Evolutionary conservation across 805 yeast species (phyloP).

Genomic region (Wickerhamiella shivajii): DNA sequence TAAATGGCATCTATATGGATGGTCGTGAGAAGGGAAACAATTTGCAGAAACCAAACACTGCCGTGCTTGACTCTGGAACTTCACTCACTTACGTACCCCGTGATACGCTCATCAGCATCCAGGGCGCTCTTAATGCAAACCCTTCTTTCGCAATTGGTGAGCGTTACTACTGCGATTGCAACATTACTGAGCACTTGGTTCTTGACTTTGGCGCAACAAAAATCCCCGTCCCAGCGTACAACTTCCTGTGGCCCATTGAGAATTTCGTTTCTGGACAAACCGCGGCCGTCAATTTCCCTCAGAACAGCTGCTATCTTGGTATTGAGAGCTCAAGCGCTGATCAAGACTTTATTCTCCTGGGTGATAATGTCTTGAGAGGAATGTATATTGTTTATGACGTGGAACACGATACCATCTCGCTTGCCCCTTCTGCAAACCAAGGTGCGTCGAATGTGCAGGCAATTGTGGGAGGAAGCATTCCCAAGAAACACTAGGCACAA

Average conservation of each 20-base stretch:
- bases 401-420: constrained; percentile 38
- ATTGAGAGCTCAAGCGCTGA: constrained; percentile 18
- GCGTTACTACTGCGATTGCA: constrained; percentile 27
- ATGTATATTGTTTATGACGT: constrained; percentile 52
- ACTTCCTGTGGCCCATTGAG: constrained; percentile 26
- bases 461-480: constrained; percentile 17
- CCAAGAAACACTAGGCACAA: constrained; percentile 1
- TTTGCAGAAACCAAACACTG: constrained; percentile 21
- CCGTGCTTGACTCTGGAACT: constrained; percentile 42
- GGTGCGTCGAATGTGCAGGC: constrained; percentile 19
- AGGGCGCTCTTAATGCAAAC: constrained; percentile 26
- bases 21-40: constrained; percentile 18
- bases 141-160: constrained; percentile 25
- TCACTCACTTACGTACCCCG: constrained; percentile 36
- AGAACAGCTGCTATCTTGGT: constrained; percentile 25
- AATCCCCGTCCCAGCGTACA: constrained; percentile 23
- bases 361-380: constrained; percentile 45
- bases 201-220: constrained; percentile 22
- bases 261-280: constrained; percentile 19
- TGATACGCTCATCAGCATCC: constrained; percentile 23
- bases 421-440: constrained; percentile 27
- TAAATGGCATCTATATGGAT: constrained; percentile 19
- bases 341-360: constrained; percentile 33
- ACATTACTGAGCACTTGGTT: constrained; percentile 21
- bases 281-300: constrained; percentile 23